phyloP scores from a whole-genome alignment of 2,329 filamentous ascomycete species.

The Aaosphaeria pasadenensis region DNA sequence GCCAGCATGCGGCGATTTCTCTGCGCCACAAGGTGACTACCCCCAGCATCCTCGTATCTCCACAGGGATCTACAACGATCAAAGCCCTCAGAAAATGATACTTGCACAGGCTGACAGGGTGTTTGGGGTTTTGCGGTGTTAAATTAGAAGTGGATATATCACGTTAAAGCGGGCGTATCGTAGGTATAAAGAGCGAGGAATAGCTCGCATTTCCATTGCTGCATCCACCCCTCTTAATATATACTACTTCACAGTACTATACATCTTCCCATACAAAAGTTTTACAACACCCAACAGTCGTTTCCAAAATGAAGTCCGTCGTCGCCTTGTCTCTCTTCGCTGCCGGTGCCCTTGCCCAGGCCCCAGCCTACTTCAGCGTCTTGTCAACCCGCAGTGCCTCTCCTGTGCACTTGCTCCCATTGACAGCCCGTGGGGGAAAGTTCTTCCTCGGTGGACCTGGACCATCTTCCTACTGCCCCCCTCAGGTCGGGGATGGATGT shows the following conservation, averaged over 20 bases:
- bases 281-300: constrained; percentile 6
- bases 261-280: background rate
- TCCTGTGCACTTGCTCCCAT: constrained; percentile 46
- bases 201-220: background rate
- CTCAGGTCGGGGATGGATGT: constrained; percentile 37
- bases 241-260: background rate
- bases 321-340: constrained; percentile 24
- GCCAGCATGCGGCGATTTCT: too few relatives aligned
- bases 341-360: constrained; percentile 20
- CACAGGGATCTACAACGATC: too few relatives aligned
- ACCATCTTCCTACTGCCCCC: constrained; percentile 51
- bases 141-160: too few relatives aligned
- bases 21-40: too few relatives aligned
- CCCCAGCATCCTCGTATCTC: too few relatives aligned
- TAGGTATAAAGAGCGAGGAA: background rate
- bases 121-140: too few relatives aligned
- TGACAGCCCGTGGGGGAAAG: constrained; percentile 47
- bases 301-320: constrained; percentile 32
- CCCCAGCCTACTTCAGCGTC: constrained; percentile 39
- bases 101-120: too few relatives aligned
- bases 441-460: constrained; percentile 50
- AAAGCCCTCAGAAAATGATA: too few relatives aligned
- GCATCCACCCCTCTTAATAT: background rate
- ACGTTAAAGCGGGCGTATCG: too few relatives aligned
- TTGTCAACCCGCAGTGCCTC: constrained; percentile 46